A percentile compares a stretch with the other conserved stretches of the same genome.
Conservation (phyloP, 176 grass and related monocot species). For the Oryza australiensis region DNA sequence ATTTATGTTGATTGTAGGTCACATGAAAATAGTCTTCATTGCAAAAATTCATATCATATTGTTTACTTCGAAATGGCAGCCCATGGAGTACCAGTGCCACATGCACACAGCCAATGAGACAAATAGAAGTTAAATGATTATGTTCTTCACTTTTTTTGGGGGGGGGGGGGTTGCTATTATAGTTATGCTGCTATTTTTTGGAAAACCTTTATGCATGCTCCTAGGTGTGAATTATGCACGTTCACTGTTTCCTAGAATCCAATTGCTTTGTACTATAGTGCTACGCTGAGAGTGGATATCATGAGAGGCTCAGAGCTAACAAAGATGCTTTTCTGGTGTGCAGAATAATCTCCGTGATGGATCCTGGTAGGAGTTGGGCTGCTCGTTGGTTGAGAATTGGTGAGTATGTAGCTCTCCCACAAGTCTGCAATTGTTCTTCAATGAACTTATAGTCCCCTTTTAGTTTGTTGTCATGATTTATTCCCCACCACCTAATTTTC, state of each 20-base stretch:
- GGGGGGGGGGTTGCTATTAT: background rate
- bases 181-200: background rate
- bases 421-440: background rate
- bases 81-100: background rate
- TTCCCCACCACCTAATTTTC: background rate
- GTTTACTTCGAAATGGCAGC: background rate
- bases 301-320: background rate
- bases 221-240: background rate
- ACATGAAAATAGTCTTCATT: background rate
- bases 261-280: background rate
- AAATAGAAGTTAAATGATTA: background rate
- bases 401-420: slow-evolving; percentile 23
- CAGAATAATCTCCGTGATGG: slow-evolving; percentile 96
- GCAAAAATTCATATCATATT: background rate
- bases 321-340: slow-evolving; percentile 1
- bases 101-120: background rate
- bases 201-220: background rate
- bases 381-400: slow-evolving; percentile 98
- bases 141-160: no score
- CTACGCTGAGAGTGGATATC: background rate
- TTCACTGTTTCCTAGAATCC: background rate
- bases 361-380: slow-evolving; percentile 95
- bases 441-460: background rate
- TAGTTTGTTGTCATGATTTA: background rate
- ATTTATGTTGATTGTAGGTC: background rate